phyloP scores from a whole-genome alignment of 345 rosid genomes.

The Anastatica hierochuntica region DNA sequence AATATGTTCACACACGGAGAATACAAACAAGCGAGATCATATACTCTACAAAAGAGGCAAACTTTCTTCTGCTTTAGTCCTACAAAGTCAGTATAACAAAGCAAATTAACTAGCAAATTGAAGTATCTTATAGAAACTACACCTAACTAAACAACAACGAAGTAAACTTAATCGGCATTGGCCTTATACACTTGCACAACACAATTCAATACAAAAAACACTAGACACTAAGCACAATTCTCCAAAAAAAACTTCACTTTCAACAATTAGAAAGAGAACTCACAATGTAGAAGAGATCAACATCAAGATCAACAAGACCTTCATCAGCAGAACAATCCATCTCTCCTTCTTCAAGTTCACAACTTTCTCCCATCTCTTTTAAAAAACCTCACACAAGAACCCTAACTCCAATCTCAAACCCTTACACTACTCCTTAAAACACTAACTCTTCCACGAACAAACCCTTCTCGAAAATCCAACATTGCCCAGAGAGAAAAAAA shows the following conservation, averaged over 20 bases:
- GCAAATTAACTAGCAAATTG: neutral
- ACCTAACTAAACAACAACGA: no score
- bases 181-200: no score
- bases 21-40: neutral
- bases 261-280: conserved; percentile 20
- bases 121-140: no score
- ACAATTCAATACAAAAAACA: no score
- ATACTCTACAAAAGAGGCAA: neutral
- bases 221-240: neutral
- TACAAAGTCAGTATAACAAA: neutral
- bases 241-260: neutral
- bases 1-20: neutral
- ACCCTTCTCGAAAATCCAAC: conserved; percentile 56
- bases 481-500: no score
- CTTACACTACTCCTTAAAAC: conserved; percentile 14
- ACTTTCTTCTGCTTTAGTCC: neutral
- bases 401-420: no score
- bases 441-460: conserved; percentile 15
- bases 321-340: conserved; percentile 31
- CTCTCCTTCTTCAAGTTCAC: conserved; percentile 76
- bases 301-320: conserved; percentile 47
- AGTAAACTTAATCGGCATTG: neutral
- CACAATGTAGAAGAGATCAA: conserved; percentile 68
- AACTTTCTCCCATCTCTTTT: conserved; percentile 39
- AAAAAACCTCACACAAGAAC: conserved; percentile 4